phyloP scores from a whole-genome alignment of 768 basidiomycete genomes.

The Trametes cubensis region DNA sequence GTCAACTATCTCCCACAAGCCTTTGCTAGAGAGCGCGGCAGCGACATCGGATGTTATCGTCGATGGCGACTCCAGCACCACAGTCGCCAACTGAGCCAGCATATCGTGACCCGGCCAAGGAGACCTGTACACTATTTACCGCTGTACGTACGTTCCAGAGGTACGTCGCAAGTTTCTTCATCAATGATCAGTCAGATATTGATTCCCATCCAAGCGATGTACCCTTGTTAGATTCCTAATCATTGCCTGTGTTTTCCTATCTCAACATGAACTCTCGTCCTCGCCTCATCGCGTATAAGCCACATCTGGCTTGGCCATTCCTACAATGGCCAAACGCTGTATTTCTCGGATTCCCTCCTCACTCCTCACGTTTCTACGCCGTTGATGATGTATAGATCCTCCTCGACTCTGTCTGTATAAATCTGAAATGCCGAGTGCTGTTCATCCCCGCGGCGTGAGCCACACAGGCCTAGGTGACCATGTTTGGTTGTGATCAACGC shows the following conservation, averaged over 20 bases:
- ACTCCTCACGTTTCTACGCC: background rate
- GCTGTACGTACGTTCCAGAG: constrained; percentile 16
- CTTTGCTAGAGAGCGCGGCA: constrained; percentile 37
- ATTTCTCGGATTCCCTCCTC: constrained; percentile 1
- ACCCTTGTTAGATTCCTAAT: constrained; percentile 17
- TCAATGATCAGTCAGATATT: background rate
- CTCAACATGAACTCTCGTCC: constrained; percentile 1
- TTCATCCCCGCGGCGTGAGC: background rate
- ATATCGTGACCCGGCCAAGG: background rate
- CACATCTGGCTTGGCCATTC: too few species aligned
- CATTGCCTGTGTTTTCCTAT: background rate
- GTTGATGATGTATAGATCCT: constrained; percentile 21
- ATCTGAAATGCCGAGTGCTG: background rate
- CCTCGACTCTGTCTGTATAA: constrained; percentile 7
- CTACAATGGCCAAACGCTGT: background rate
- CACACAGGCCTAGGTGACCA: background rate
- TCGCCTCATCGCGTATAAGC: background rate
- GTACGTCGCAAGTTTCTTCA: background rate
- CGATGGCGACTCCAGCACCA: constrained; percentile 9
- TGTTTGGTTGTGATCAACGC: background rate
- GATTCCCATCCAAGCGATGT: background rate
- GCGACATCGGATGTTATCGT: background rate
- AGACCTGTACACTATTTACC: constrained; percentile 22
- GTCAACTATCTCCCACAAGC: constrained; percentile 43
- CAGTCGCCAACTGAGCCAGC: background rate